Evolutionary conservation across 495 filamentous ascomycete species (phyloP).

Genomic region (Penicillium nucicola): DNA sequence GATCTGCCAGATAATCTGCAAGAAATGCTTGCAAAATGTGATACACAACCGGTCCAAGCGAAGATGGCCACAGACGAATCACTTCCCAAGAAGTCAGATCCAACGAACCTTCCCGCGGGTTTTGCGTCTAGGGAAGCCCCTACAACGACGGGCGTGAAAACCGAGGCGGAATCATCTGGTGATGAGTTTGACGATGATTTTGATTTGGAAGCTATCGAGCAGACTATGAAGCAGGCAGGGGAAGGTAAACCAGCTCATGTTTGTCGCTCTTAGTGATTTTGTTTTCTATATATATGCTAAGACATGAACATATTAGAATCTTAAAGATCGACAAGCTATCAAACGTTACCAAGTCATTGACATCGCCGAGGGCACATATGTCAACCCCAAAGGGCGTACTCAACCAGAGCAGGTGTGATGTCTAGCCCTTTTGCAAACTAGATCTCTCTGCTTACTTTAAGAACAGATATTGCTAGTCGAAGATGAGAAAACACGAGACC

Average conservation of each 20-base stretch:
- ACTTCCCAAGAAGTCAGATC: conserved; percentile 3
- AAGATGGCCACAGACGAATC: conserved; percentile 7
- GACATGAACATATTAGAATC: conserved; percentile 41
- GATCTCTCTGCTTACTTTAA: conserved; percentile 22
- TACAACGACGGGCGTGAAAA: conserved; percentile 1
- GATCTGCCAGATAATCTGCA: conserved; percentile 47
- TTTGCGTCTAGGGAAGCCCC: background rate
- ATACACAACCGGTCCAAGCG: conserved; percentile 48
- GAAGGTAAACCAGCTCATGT: conserved; percentile 32
- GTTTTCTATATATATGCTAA: conserved; percentile 39
- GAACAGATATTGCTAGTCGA: conserved; percentile 70
- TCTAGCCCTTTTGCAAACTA: background rate
- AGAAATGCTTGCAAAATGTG: conserved; percentile 39
- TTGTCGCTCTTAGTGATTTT: conserved; percentile 42
- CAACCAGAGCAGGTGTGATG: conserved; percentile 67
- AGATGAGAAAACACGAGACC: conserved; percentile 62
- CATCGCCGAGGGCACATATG: conserved; percentile 64
- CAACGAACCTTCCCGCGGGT: background rate
- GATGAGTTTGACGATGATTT: conserved; percentile 48
- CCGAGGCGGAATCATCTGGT: conserved; percentile 22
- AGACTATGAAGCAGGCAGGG: conserved; percentile 37
- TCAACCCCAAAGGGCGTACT: conserved; percentile 54
- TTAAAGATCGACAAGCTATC: conserved; percentile 63
- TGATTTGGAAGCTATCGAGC: conserved; percentile 43
- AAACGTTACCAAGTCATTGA: conserved; percentile 78